Percentiles rank a stretch among this genome's conserved stretches.
phyloP scores from a whole-genome alignment of 2,329 filamentous ascomycete genomes.

The Coleophoma eucalyptorum region DNA sequence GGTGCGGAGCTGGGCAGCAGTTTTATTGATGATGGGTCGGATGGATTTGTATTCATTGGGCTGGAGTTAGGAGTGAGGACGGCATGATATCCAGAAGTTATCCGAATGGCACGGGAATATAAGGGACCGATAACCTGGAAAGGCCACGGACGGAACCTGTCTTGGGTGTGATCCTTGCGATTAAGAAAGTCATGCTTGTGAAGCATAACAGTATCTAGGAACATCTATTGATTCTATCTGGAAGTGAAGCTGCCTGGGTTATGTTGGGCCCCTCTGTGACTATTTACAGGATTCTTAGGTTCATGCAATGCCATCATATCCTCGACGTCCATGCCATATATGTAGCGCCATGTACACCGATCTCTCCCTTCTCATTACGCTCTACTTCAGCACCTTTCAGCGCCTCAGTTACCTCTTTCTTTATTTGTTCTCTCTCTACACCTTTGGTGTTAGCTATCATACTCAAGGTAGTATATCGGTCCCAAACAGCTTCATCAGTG shows the following conservation, averaged over 20 bases:
- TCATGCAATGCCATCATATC: slow-evolving; percentile 23
- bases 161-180: no score
- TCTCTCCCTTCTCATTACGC: slow-evolving; percentile 56
- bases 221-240: no score
- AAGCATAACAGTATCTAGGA: no score
- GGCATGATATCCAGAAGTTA: slow-evolving; percentile 11
- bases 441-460: slow-evolving; percentile 57
- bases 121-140: no score
- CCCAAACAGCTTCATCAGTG: slow-evolving; percentile 56
- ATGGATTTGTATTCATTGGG: not conserved
- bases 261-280: slow-evolving; percentile 17
- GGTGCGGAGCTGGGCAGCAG: no score
- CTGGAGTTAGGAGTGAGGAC: slow-evolving; percentile 7
- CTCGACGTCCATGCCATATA: slow-evolving; percentile 58
- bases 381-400: slow-evolving; percentile 49
- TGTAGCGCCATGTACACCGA: slow-evolving; percentile 61
- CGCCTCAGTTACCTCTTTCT: slow-evolving; percentile 48
- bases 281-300: slow-evolving; percentile 28
- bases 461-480: slow-evolving; percentile 61
- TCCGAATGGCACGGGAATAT: slow-evolving; percentile 1
- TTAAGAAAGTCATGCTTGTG: no score
- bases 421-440: slow-evolving; percentile 43
- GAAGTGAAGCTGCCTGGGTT: no score
- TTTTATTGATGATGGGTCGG: not conserved
- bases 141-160: no score